Percentiles rank a stretch among this genome's conserved stretches.
Conservation (phyloP, 768 basidiomycete genomes). For the Antrodiella citrinella region DNA sequence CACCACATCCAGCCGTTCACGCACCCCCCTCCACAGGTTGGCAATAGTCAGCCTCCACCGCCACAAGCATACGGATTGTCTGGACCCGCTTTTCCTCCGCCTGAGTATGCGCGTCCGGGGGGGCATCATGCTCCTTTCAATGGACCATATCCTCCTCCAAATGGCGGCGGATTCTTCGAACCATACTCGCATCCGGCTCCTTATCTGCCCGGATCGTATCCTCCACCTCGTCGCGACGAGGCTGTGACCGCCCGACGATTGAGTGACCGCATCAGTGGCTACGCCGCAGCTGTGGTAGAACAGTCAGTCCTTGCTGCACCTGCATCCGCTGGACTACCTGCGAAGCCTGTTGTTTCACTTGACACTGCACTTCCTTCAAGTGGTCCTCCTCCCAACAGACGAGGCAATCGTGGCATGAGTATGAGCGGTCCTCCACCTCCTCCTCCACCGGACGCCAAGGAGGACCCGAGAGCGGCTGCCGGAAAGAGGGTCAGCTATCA, state of each 20-base stretch:
- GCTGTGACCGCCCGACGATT: conserved; percentile 53
- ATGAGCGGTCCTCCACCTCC: conserved; percentile 57
- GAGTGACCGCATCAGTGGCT: conserved; percentile 77
- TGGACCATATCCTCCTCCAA: conserved; percentile 29
- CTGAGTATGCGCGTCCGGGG: conserved; percentile 29
- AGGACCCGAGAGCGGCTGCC: conserved; percentile 86
- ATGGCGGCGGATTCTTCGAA: conserved; percentile 36
- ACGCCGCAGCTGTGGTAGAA: conserved; percentile 39
- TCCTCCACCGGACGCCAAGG: conserved; percentile 82
- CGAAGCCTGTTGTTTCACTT: conserved; percentile 53
- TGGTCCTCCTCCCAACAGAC: conserved; percentile 30
- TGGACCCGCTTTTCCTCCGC: conserved; percentile 33
- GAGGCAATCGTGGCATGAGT: conserved; percentile 20
- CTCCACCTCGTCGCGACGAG: conserved; percentile 50
- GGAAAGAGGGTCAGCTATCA: conserved; percentile 90
- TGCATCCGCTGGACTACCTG: conserved; percentile 66
- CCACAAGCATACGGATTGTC: conserved; percentile 83
- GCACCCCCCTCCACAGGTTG: conserved; percentile 62
- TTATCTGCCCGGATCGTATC: conserved; percentile 30
- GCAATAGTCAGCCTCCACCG: conserved; percentile 66
- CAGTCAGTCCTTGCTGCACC: conserved; percentile 31
- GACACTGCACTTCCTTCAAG: conserved; percentile 40
- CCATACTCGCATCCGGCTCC: conserved; percentile 31
- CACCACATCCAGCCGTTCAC: conserved; percentile 83
- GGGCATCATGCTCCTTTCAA: conserved; percentile 40